These are phyloP conservation scores for Elongisporangium senticosum DNA, from an alignment of 352 stramenopile species.

Conservation along the genomic window DNA sequence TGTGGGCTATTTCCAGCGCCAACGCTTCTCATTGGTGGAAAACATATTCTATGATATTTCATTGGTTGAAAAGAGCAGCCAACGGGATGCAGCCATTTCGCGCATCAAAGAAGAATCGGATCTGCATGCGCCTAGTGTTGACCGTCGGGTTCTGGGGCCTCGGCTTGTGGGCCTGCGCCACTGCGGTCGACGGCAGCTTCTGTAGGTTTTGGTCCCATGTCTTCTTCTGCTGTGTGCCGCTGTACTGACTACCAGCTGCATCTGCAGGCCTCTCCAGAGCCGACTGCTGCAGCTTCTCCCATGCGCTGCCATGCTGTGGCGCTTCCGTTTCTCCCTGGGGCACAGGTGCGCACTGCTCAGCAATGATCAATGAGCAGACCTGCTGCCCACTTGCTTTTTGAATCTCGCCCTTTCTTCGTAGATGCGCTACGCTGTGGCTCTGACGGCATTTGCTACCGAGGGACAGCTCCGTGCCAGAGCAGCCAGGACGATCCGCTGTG, in stretches of 20 bases:
- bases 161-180: neutral
- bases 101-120: neutral
- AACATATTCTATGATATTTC: neutral
- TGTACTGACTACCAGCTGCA: neutral
- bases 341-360: conserved; percentile 7
- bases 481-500: conserved; percentile 32
- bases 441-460: conserved; percentile 20
- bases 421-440: conserved; percentile 19
- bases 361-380: neutral
- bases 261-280: conserved; percentile 17
- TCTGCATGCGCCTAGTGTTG: neutral
- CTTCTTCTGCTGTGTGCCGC: neutral
- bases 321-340: conserved; percentile 10
- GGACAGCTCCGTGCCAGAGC: conserved; percentile 15
- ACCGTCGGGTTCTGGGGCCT: neutral
- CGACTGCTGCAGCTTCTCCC: conserved; percentile 30
- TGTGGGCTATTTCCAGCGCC: neutral
- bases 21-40: neutral
- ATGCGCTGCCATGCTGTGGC: conserved; percentile 18
- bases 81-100: neutral
- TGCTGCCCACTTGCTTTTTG: too few species aligned
- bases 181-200: neutral
- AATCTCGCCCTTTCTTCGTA: neutral
- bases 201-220: neutral
- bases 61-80: neutral